Percentiles rank a stretch among this genome's conserved stretches.
phyloP scores from a whole-genome alignment of 2,329 filamentous ascomycete genomes.

The Colletotrichum camelliae region DNA sequence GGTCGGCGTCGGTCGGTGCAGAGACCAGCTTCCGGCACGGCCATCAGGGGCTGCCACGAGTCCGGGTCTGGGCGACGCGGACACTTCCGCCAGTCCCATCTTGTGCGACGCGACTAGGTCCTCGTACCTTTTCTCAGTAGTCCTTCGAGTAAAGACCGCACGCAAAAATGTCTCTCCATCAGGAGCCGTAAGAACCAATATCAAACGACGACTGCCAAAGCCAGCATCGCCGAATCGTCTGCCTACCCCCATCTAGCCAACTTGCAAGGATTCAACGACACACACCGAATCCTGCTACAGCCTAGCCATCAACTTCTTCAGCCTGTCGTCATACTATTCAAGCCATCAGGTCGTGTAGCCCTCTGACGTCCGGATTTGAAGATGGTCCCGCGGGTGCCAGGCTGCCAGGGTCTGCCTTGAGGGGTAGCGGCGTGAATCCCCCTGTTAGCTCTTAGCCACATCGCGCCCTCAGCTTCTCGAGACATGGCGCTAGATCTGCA shows the following conservation, averaged over 20 bases:
- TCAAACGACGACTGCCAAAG: background rate
- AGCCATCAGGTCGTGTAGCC: background rate
- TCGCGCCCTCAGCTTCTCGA: background rate
- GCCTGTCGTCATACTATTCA: conserved; percentile 1
- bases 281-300: background rate
- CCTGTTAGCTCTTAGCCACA: conserved; percentile 6
- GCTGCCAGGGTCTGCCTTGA: background rate
- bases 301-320: background rate
- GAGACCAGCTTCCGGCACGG: background rate
- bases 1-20: background rate
- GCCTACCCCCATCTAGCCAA: background rate
- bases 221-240: background rate
- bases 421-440: conserved; percentile 10
- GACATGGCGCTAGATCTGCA: conserved; percentile 6
- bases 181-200: background rate
- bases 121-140: background rate
- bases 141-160: background rate
- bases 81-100: background rate
- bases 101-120: background rate
- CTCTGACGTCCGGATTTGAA: conserved; percentile 11
- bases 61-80: conserved; percentile 2
- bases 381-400: background rate
- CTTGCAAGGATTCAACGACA: background rate
- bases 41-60: conserved; percentile 13
- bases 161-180: background rate